Base-by-base conservation (phyloP, 2,329 filamentous ascomycete genomes). In the Alternaria atra region DNA sequence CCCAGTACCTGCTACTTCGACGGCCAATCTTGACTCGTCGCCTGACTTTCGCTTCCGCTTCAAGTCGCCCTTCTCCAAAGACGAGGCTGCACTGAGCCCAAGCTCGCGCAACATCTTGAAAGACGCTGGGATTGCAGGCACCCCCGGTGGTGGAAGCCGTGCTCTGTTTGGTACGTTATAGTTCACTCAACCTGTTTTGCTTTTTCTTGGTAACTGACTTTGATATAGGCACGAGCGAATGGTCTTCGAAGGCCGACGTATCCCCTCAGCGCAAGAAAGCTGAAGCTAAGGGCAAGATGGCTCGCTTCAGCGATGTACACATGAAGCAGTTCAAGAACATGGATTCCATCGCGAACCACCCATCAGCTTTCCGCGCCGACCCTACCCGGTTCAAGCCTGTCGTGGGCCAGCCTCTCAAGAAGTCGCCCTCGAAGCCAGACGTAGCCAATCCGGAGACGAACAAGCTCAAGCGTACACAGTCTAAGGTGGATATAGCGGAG, bases 241-340 rank as follows among this genome's bases (percentile, higher is more conserved):
- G 74, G 54, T 69, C 73, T 48, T 66, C 76, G 54, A 73, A 72
- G 34, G 76, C 80, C 2, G 83, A 84, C 27, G 73, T 80, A 30
- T 71, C 73, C 1, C 72, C 81, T 37, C 81, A 81, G 9, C 90
- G 94, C 67, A 92, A 89, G 78, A 91, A 97, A 73, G 94, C 91
- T 6, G 88, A 88, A 67, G 88, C 94, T 12, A 96, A 90, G 80
- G 89, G 92, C 68, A 94, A 90, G 76, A 86, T 88, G 52, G 83
- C 89, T 50, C 90, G 94, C 46, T 98, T 90, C 80, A 97, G 92
- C 75, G 90, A 93, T 64, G 89, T 87, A 37, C 94, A 98, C 77
- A 91, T 92, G 87, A 89, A 90, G 51, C 87, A 94, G 73, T 97
- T 98, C 82, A 92, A 92, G 80, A 98, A 97, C 84, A 97, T 98